Percentiles rank a stretch among this genome's conserved stretches.
phyloP scores from a whole-genome alignment of 164 flowering plant species.

The Magnolia kwangsiensis region DNA sequence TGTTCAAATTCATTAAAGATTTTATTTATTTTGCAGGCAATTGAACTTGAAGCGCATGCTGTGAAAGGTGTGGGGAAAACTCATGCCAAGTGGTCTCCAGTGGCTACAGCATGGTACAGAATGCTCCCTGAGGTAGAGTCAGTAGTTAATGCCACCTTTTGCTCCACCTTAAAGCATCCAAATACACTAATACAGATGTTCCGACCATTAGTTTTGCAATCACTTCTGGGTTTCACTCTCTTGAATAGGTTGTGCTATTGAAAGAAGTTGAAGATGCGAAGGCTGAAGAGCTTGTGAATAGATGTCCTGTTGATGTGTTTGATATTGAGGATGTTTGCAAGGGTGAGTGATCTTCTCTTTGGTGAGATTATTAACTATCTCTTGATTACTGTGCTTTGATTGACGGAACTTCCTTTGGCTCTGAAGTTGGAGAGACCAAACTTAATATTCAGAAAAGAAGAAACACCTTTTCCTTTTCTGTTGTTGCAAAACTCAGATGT shows the following conservation, averaged over 20 bases:
- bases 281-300: conserved; percentile 66
- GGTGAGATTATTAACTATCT: not conserved
- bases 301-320: conserved; percentile 82
- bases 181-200: not conserved
- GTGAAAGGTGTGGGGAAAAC: conserved; percentile 89
- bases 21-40: conserved; percentile 49
- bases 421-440: too few species aligned
- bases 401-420: not conserved
- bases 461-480: too few species aligned
- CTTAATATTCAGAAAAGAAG: too few species aligned
- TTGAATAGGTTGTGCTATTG: conserved; percentile 61
- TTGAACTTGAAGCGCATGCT: conserved; percentile 96
- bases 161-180: not conserved
- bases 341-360: conserved; percentile 36
- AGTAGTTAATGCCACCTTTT: not conserved
- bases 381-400: not conserved
- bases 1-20: not conserved
- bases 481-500: too few species aligned
- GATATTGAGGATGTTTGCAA: conserved; percentile 80
- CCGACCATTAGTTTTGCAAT: not conserved
- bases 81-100: conserved; percentile 99
- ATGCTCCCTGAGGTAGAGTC: conserved; percentile 91
- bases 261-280: conserved; percentile 55
- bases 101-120: conserved; percentile 93
- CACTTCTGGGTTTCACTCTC: not conserved